These are phyloP conservation scores for Tulasnella sp. DNA, from an alignment of 768 basidiomycete genomes.

Conservation along the genomic window DNA sequence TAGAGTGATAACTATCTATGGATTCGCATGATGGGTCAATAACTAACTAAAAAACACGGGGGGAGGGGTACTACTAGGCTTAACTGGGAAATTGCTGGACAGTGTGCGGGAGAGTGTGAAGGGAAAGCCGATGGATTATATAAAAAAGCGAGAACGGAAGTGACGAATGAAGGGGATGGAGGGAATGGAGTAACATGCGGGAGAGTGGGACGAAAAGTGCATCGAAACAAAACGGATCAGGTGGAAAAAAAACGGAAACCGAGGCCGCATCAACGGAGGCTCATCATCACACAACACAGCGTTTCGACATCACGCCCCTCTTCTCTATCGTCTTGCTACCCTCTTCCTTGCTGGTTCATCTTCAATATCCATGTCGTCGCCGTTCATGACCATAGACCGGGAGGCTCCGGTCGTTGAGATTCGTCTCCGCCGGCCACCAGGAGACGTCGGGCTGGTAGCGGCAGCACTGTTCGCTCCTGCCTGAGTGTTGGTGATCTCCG, in stretches of 20 bases:
- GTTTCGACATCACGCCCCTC: background rate
- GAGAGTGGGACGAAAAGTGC: background rate
- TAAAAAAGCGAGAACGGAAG: conserved; percentile 4
- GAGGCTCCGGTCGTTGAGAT: conserved; percentile 44
- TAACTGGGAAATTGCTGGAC: background rate
- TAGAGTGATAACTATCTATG: background rate
- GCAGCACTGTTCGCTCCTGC: conserved; percentile 38
- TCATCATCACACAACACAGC: background rate
- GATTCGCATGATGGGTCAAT: background rate
- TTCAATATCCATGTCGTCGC: conserved; percentile 69
- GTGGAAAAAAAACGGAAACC: background rate
- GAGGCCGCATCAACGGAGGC: background rate
- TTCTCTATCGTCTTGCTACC: conserved; percentile 57
- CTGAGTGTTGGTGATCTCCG: conserved; percentile 46
- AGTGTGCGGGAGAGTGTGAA: background rate
- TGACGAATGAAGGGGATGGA: background rate
- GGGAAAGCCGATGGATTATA: conserved; percentile 12
- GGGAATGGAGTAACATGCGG: background rate
- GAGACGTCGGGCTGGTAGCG: conserved; percentile 42
- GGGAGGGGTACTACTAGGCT: background rate
- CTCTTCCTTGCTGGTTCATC: conserved; percentile 77
- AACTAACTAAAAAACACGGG: conserved; percentile 11
- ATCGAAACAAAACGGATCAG: background rate
- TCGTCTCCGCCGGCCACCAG: conserved; percentile 43
- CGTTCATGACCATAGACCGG: conserved; percentile 34